Percentiles rank a stretch among this genome's conserved stretches.
These are phyloP conservation scores for Magnaporthiopsis rhizophila DNA, from an alignment of 2,329 filamentous ascomycete genomes.

Conservation along the genomic window DNA sequence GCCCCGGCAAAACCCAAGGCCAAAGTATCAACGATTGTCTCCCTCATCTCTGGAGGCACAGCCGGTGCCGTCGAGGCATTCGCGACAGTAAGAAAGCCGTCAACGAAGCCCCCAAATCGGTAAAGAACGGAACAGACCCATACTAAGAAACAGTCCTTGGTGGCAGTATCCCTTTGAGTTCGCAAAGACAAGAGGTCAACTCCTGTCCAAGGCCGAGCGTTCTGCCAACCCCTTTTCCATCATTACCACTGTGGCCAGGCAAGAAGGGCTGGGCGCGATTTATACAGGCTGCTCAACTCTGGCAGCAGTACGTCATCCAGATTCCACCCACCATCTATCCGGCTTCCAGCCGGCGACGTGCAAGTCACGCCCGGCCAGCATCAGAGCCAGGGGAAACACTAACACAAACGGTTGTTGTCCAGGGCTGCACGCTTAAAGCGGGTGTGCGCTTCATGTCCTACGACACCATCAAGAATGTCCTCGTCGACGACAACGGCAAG, in stretches of 20 bases:
- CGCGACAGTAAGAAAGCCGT: conserved; percentile 28
- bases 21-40: conserved; percentile 30
- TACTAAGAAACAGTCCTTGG: neutral
- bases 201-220: conserved; percentile 20
- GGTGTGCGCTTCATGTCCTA: conserved; percentile 59
- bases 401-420: neutral
- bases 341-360: too few relatives aligned
- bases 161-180: conserved; percentile 56
- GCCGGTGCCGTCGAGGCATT: conserved; percentile 46
- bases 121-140: neutral
- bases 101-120: too few relatives aligned
- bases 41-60: conserved; percentile 39
- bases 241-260: conserved; percentile 42
- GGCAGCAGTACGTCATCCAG: conserved; percentile 29
- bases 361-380: too few relatives aligned
- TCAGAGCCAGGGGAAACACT: neutral
- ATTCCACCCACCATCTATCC: too few relatives aligned
- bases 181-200: conserved; percentile 56
- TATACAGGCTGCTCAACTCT: conserved; percentile 57
- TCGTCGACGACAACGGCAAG: conserved; percentile 48
- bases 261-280: conserved; percentile 48
- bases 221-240: conserved; percentile 49
- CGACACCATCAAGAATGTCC: conserved; percentile 52
- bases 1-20: neutral
- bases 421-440: conserved; percentile 55